Evolutionary conservation across 108 stramenopile species (phyloP).

Genomic region (Cyclostephanos invisitatus): DNA sequence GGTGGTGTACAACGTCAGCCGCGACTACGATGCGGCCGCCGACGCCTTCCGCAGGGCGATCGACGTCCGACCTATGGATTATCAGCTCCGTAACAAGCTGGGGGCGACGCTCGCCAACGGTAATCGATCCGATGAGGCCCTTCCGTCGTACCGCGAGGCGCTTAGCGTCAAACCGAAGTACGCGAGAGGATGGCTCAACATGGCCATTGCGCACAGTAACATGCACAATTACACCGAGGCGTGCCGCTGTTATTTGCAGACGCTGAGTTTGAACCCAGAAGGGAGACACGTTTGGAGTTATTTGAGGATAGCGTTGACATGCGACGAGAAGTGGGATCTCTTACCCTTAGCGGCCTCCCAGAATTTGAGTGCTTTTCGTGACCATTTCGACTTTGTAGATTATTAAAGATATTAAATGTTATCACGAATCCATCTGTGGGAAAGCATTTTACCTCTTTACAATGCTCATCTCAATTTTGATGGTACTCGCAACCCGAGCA

Average conservation of each 20-base stretch:
- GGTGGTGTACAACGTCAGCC: conserved; percentile 90
- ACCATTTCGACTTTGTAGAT: conserved; percentile 83
- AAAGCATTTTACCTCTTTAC: too few species aligned
- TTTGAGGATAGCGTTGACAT: conserved; percentile 91
- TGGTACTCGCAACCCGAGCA: too few species aligned
- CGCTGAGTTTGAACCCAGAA: conserved; percentile 87
- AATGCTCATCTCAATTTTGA: too few species aligned
- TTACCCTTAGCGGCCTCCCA: conserved; percentile 76
- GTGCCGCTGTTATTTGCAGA: conserved; percentile 90
- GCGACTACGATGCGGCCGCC: conserved; percentile 87
- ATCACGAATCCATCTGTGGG: too few species aligned
- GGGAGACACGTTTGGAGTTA: conserved; percentile 95
- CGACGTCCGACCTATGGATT: conserved; percentile 70
- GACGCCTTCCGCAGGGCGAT: conserved; percentile 78
- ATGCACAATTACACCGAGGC: conserved; percentile 87
- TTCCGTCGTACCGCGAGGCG: conserved; percentile 80
- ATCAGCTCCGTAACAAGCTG: conserved; percentile 91
- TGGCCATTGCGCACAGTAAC: conserved; percentile 93
- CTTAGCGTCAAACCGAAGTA: conserved; percentile 90
- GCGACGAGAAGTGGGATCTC: conserved; percentile 90
- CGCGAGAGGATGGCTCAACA: conserved; percentile 95
- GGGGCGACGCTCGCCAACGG: conserved; percentile 97
- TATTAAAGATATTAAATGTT: conserved; percentile 10
- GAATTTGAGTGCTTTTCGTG: conserved; percentile 72
- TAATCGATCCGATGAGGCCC: conserved; percentile 82